Evolutionary conservation across 345 rosid genomes (phyloP).

Genomic region (Citrus medica): DNA sequence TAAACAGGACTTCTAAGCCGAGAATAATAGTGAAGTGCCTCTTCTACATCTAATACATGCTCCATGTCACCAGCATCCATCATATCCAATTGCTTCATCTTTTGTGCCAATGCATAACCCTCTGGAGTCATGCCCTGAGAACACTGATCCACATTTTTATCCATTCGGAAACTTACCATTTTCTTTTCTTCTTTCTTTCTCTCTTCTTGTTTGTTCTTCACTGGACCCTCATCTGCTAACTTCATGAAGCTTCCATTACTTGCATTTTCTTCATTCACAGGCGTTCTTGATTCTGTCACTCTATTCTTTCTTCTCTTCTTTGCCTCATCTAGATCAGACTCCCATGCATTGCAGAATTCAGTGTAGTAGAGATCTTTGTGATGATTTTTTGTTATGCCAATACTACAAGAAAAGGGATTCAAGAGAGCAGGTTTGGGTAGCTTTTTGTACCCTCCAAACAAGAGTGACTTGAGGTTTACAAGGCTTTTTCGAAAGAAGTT

Average conservation of each 20-base stretch:
- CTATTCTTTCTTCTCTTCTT: conserved; percentile 18
- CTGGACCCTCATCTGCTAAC: conserved; percentile 22
- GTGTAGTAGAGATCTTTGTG: conserved; percentile 25
- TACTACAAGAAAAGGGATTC: conserved; percentile 36
- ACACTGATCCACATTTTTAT: conserved; percentile 20
- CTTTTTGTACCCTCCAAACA: conserved; percentile 44
- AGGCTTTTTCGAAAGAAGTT: conserved; percentile 48
- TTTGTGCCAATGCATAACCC: conserved; percentile 49
- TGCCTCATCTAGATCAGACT: conserved; percentile 29
- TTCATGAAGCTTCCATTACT: conserved; percentile 11
- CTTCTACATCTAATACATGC: conserved; percentile 72
- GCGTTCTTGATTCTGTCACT: conserved; percentile 5
- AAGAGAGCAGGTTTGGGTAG: conserved; percentile 39
- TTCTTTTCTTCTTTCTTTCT: conserved; percentile 25
- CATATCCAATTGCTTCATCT: conserved; percentile 89
- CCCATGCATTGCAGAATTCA: conserved; percentile 36
- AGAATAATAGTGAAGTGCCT: conserved; percentile 81
- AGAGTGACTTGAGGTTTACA: conserved; percentile 47
- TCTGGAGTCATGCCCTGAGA: conserved; percentile 27
- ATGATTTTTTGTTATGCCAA: conserved; percentile 16
- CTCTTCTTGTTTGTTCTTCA: conserved; percentile 30
- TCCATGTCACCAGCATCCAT: conserved; percentile 69
- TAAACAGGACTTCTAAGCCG: conserved; percentile 79
- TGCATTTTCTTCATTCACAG: conserved; percentile 19
- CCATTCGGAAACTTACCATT: conserved; percentile 17